Base-by-base conservation (phyloP, 1,284 basidiomycete genomes). In the Ustilago xerochloae region DNA sequence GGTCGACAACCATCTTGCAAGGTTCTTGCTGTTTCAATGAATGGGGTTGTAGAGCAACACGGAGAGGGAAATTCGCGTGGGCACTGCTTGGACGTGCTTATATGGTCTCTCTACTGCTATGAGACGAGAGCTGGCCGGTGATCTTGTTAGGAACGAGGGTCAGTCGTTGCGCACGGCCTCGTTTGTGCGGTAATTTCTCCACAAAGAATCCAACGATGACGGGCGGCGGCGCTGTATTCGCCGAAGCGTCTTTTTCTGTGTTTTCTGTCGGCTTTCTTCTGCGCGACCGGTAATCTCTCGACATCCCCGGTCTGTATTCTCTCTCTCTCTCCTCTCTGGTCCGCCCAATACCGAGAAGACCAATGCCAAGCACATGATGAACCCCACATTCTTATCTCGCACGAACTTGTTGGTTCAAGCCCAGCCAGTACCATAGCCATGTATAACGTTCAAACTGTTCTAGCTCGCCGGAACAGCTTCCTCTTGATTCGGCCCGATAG, bases 191-290 rank as follows among this genome's bases (percentile, higher is more conserved):
- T n/a, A 20, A 39, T 38, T 45, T 29, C 57, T 54, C 52, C 56
- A 59, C 57, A 55, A 51, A 15, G 20, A 15, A 6, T 22, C n/a
- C n/a, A 22, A 29, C 15, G 22, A 7, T 32, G 41, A 20, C n/a
- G n/a, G n/a, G n/a, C n/a, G n/a, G n/a, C n/a, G 49, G 32, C 41
- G 26, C 39, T 48, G 47, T 54, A 47, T 55, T 55, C 18, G 39
- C 60, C 55, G 49, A 38, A n/a, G 26, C 22, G 41, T 43, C 41
- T 24, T 24, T 7, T n/a, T 24, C n/a, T n/a, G n/a, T n/a, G n/a
- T n/a, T n/a, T n/a, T n/a, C n/a, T n/a, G n/a, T n/a, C 59, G 65
- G 65, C 65, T 68, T 68, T 68, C 65, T 68, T 53, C 54, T 33
- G 32, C 24, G 20, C 33, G 56, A 64, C 61, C 62, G 67, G 62